These are phyloP conservation scores for Saccharomycopsis babjevae DNA, from an alignment of 805 yeast genomes.

Conservation along the genomic window DNA sequence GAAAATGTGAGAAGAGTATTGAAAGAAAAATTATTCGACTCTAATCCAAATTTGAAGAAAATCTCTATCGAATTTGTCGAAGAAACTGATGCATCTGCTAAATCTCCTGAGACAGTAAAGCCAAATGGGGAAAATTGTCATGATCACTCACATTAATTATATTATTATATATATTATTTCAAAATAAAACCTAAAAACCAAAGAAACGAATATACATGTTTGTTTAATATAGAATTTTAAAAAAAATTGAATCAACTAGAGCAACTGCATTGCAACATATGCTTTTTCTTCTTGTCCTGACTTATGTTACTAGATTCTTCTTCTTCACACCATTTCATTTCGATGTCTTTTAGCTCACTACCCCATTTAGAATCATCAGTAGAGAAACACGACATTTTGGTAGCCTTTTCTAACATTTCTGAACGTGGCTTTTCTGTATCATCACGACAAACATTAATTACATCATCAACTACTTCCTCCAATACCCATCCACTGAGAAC, in stretches of 20 bases:
- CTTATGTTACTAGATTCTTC: neutral
- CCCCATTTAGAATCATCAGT: conserved; percentile 64
- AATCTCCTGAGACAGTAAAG: neutral
- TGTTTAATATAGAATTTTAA: neutral
- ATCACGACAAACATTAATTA: conserved; percentile 40
- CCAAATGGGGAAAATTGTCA: neutral
- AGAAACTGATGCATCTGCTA: conserved; percentile 3
- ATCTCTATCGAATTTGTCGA: conserved; percentile 17
- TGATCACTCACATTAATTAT: neutral
- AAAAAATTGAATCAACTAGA: conserved; percentile 3
- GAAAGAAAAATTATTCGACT: conserved; percentile 11
- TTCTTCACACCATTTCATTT: conserved; percentile 24
- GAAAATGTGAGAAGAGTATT: conserved; percentile 28
- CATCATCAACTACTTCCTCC: conserved; percentile 62
- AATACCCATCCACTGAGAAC: conserved; percentile 80
- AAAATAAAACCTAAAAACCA: neutral
- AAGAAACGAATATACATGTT: neutral
- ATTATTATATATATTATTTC: neutral
- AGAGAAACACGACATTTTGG: conserved; percentile 68
- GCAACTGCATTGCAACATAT: conserved; percentile 13
- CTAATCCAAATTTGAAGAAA: conserved; percentile 14
- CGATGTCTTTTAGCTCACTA: conserved; percentile 47
- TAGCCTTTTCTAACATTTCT: conserved; percentile 46
- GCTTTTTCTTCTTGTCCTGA: neutral
- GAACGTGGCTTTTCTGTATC: conserved; percentile 25